Conservation (phyloP, 2,329 filamentous ascomycete species). For the Ascochyta viciae-villosae region DNA sequence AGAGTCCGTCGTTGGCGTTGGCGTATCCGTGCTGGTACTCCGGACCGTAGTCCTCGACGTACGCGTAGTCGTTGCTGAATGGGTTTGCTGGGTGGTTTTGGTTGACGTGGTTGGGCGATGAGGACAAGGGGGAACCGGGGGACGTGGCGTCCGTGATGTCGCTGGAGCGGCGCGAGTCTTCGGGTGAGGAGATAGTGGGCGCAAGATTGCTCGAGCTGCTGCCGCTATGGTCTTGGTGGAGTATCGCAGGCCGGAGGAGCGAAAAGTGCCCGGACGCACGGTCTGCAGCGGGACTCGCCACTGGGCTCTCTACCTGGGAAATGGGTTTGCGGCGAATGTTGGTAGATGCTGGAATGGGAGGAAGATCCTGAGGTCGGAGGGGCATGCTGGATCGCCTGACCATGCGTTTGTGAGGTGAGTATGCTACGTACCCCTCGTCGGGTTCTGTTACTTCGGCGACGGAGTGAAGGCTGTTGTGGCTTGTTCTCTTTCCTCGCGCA, state of each 20-base stretch:
- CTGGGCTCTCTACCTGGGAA: slow-evolving; percentile 19
- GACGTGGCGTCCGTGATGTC: slow-evolving; percentile 20
- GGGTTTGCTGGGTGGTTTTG: slow-evolving; percentile 28
- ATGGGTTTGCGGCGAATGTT: slow-evolving; percentile 40
- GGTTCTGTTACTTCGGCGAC: slow-evolving; percentile 45
- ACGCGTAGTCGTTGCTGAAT: slow-evolving; percentile 35
- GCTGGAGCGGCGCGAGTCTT: slow-evolving; percentile 17
- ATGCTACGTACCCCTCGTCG: slow-evolving; percentile 31
- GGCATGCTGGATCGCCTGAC: slow-evolving; percentile 18
- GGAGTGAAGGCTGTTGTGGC: slow-evolving; percentile 40
- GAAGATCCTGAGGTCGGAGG: slow-evolving; percentile 18
- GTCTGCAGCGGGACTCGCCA: slow-evolving; percentile 25
- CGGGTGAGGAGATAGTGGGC: slow-evolving; percentile 7
- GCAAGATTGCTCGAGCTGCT: slow-evolving; percentile 35
- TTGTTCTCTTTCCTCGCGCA: slow-evolving; percentile 42
- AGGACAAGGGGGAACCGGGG: slow-evolving; percentile 20
- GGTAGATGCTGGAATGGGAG: slow-evolving; percentile 20
- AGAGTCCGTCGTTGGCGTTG: slow-evolving; percentile 38
- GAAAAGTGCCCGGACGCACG: slow-evolving; percentile 22
- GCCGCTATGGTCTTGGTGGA: slow-evolving; percentile 29
- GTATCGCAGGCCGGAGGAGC: slow-evolving; percentile 33
- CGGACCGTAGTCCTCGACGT: slow-evolving; percentile 44
- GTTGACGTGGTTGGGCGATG: slow-evolving; percentile 11
- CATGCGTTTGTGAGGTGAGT: slow-evolving; percentile 19
- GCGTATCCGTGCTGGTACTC: slow-evolving; percentile 31